Base-by-base conservation (phyloP, 352 stramenopile species). In the Pythium guiyangense region DNA sequence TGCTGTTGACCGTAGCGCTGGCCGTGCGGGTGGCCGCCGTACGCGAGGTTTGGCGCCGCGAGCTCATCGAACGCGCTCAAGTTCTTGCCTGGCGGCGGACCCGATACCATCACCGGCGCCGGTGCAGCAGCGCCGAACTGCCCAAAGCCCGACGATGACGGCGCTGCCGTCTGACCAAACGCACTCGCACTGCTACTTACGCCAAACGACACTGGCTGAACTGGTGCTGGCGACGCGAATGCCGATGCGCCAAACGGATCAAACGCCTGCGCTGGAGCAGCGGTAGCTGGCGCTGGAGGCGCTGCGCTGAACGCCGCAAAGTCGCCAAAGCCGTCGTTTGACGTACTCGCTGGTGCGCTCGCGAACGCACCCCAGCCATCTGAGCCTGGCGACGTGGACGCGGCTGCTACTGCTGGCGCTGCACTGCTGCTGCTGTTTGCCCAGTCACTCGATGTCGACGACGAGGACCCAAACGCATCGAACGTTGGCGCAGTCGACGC, bases 31-130 rank as follows among this genome's bases (percentile, higher is more conserved):
- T 35, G 18, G 10, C 40, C 35, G 17, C 52, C 62, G 29, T 67
- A 64, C n/a, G 69, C 52, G 34, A 60, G 59, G 48, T 65, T 65
- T 49, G 75, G 72, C 6, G 56, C 60, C 17, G 69, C 57, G 27
- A 90, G 59, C 43, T 62, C 61, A 48, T 90, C 80, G 29, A 90
- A 90, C 5, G 71, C 80, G 39, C 66, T 84, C 44, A 88, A 90
- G 59, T 88, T 81, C 26, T 56, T 54, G 40, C 63, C 66, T 9
- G 65, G 40, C 22, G 56, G 60, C 34, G 63, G 63, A 4, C 60
- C 60, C 15, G 61, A 43, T 43, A 25, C 15, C 2, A 47, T 10
- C 4, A 47, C 20, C 27, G 42, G 40, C 14, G 56, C 35, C 4
- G 64, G 27, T 8, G 67, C 59, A 31, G 27, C 15, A 5, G 53